Evolutionary conservation across 768 basidiomycete species (phyloP), one percentile per base, ranked within the genome.

Genomic region (Lactifluus subvellereus): DNA sequence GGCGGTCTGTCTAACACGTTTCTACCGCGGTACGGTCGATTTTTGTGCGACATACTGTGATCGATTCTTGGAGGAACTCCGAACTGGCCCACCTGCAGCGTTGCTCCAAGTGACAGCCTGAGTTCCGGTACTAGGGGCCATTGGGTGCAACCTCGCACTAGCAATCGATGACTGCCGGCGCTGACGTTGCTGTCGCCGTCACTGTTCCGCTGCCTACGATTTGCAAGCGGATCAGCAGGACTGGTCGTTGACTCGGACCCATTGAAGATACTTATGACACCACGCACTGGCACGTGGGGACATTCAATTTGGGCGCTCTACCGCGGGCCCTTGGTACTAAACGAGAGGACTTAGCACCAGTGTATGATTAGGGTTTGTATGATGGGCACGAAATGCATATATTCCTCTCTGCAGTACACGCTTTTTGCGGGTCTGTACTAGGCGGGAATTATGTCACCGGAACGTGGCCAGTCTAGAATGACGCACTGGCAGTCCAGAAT

Each of bases 161-260:
- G 27, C 27, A 27, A 27, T 27, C 27, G 27, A 27, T 27, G 27
- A 27, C 2, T 27, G 27, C 27, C 27, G 27, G 27, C 27, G 27
- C 27, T 27, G 27, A 27, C 27, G 2, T 27, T 27, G 27, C 27
- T 2, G 27, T 27, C 27, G 2, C 27, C 27, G 27, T 2, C 27
- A 32, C 4, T 20, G 14, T 30, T 52, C 16, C n/a, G 18, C 27
- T 22, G 51, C 47, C 61, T 62, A 64, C 9, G 1, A 6, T 33
- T 66, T 33, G 57, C 65, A 66, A 4, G 38, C 16, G 1, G 20
- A 20, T 11, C 65, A 57, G 27, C 65, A 66, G 27, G 51, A 66
- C 14, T 16, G 13, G 57, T 35, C 40, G 11, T 43, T n/a, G 6
- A 48, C 49, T 45, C 53, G 61, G 18, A 35, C 43, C 22, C 53